Conservation (phyloP, 192 early-diverging fungal species). For the Dissophora globulifera region DNA sequence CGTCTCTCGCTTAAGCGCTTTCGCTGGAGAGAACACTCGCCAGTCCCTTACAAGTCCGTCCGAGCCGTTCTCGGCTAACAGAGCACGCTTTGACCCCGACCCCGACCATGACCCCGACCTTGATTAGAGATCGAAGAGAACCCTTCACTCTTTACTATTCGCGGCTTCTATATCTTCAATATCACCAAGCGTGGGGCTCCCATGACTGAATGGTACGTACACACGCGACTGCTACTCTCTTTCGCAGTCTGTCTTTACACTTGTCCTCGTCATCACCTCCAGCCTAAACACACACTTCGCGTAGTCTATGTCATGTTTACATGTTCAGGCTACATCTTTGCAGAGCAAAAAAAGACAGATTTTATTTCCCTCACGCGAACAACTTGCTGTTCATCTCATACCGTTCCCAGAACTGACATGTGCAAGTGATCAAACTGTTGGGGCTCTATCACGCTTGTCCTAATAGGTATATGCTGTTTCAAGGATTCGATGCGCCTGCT, state of each 20-base stretch:
- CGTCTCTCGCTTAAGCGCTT: too few relatives aligned
- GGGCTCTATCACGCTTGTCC: neutral
- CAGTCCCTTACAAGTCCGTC: too few relatives aligned
- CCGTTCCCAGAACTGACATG: conserved; percentile 31
- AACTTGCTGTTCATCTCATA: too few relatives aligned
- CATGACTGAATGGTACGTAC: conserved; percentile 44
- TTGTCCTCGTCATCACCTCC: too few relatives aligned
- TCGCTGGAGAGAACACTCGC: neutral
- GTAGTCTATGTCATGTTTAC: too few relatives aligned
- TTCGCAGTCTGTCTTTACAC: too few relatives aligned
- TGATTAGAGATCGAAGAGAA: conserved; percentile 50
- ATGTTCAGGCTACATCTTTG: too few relatives aligned
- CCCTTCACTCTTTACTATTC: conserved; percentile 40
- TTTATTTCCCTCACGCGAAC: too few relatives aligned
- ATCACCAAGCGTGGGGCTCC: conserved; percentile 38
- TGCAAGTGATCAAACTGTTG: conserved; percentile 1
- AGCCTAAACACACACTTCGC: too few relatives aligned
- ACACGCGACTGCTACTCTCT: neutral
- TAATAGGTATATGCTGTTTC: conserved; percentile 39
- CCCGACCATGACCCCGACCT: neutral
- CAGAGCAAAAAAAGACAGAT: too few relatives aligned
- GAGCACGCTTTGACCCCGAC: neutral
- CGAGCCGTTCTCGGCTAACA: too few relatives aligned
- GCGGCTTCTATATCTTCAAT: conserved; percentile 48
- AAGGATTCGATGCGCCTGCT: conserved; percentile 40